A percentile compares a stretch with the other conserved stretches of the same genome.
Conservation (phyloP, 164 flowering plant genomes). For the Buxus sempervirens region DNA sequence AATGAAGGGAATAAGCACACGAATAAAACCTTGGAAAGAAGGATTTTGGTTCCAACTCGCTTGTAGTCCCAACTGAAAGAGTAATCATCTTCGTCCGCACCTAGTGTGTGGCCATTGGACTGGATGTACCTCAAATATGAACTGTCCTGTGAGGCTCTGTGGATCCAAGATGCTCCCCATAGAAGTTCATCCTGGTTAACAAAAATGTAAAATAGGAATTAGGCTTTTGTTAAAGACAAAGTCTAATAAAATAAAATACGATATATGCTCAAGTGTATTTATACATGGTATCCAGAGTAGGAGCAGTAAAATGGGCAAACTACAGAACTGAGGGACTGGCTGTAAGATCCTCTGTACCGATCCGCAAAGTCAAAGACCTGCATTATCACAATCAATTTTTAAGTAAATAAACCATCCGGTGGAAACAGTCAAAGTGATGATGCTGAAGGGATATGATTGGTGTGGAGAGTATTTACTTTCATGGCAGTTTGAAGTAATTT, state of each 20-base stretch:
- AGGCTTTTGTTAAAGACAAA: neutral
- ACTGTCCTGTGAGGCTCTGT: conserved; percentile 54
- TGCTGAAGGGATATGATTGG: neutral
- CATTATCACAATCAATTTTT: conserved; percentile 4
- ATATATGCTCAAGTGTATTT: conserved; percentile 9
- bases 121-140: conserved; percentile 70
- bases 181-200: conserved; percentile 80
- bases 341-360: conserved; percentile 76
- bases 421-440: neutral
- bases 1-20: neutral
- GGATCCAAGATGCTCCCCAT: conserved; percentile 99
- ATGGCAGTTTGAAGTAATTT: conserved; percentile 59
- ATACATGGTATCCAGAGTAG: conserved; percentile 88
- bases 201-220: neutral
- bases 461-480: conserved; percentile 34
- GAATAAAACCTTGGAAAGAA: conserved; percentile 66
- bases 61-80: conserved; percentile 98
- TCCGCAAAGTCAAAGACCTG: conserved; percentile 90
- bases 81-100: conserved; percentile 76
- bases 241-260: too few relatives aligned
- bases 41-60: conserved; percentile 74
- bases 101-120: conserved; percentile 73
- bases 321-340: conserved; percentile 63
- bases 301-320: conserved; percentile 98
- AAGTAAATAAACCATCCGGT: neutral